Evolutionary conservation across 495 filamentous ascomycete species (phyloP).

Genomic region (Ramalina intermedia): DNA sequence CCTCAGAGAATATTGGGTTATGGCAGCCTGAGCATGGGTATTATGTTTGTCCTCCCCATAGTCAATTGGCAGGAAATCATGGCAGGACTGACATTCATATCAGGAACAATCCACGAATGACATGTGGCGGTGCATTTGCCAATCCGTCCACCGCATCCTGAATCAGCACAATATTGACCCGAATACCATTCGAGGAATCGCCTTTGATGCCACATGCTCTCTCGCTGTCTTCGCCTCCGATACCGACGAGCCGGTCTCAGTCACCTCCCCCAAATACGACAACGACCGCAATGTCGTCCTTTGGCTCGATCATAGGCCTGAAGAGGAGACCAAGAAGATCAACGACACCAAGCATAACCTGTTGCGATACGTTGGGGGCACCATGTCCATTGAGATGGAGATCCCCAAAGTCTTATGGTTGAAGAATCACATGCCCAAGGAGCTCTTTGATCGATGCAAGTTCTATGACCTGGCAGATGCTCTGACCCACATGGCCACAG

Average conservation of each 20-base stretch:
- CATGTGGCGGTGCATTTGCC: slow-evolving; percentile 86
- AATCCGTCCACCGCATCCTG: slow-evolving; percentile 63
- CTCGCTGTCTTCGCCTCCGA: slow-evolving; percentile 78
- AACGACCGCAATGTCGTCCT: slow-evolving; percentile 81
- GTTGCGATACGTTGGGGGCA: slow-evolving; percentile 89
- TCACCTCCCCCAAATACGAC: slow-evolving; percentile 75
- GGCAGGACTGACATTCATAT: slow-evolving; percentile 9
- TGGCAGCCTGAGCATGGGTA: slow-evolving; percentile 88
- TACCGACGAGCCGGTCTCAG: slow-evolving; percentile 76
- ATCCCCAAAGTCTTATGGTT: slow-evolving; percentile 95
- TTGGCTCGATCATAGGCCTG: slow-evolving; percentile 85
- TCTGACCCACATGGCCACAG: slow-evolving; percentile 92
- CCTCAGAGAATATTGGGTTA: slow-evolving; percentile 78
- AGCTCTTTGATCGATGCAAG: slow-evolving; percentile 79
- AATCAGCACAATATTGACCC: slow-evolving; percentile 64
- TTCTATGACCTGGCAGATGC: slow-evolving; percentile 92
- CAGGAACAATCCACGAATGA: slow-evolving; percentile 96
- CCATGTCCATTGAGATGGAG: slow-evolving; percentile 98
- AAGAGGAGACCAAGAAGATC: slow-evolving; percentile 78
- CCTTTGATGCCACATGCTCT: slow-evolving; percentile 96
- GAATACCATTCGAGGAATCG: slow-evolving; percentile 64
- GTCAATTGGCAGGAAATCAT: not conserved
- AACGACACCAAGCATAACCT: slow-evolving; percentile 85
- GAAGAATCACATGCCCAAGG: slow-evolving; percentile 93
- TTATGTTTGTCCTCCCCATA: slow-evolving; percentile 43